phyloP scores from a whole-genome alignment of 805 yeast genomes.

The Kazachstania martiniae region DNA sequence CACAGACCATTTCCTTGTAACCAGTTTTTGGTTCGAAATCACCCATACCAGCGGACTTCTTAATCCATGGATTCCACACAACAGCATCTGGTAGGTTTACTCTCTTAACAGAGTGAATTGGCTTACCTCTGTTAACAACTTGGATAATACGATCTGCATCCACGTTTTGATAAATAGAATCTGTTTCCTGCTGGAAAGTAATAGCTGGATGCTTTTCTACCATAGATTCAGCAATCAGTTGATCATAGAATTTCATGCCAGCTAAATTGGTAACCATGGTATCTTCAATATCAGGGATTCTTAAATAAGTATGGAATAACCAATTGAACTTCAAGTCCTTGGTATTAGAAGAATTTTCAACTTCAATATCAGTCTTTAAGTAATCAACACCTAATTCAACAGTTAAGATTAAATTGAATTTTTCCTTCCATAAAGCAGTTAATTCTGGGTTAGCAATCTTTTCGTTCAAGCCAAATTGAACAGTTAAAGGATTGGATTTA shows the following conservation, averaged over 20 bases:
- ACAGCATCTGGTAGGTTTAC: conserved; percentile 57
- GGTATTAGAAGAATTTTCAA: conserved; percentile 51
- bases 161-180: conserved; percentile 67
- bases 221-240: conserved; percentile 52
- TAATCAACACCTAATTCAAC: conserved; percentile 48
- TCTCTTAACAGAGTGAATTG: conserved; percentile 56
- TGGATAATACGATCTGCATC: conserved; percentile 45
- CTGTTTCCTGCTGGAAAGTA: conserved; percentile 67
- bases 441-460: conserved; percentile 62
- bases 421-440: conserved; percentile 49
- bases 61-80: conserved; percentile 97
- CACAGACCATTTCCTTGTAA: conserved; percentile 78
- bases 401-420: conserved; percentile 69
- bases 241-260: conserved; percentile 66
- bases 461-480: conserved; percentile 86
- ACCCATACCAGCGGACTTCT: conserved; percentile 69
- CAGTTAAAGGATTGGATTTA: conserved; percentile 56
- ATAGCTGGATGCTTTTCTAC: conserved; percentile 67
- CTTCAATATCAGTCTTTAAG: conserved; percentile 61
- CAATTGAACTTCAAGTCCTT: conserved; percentile 75
- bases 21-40: conserved; percentile 86
- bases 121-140: conserved; percentile 61
- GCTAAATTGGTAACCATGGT: conserved; percentile 67
- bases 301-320: conserved; percentile 86
- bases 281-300: conserved; percentile 67